Evolutionary conservation across 345 rosid genomes (phyloP).

Genomic region (Linum lewisii): DNA sequence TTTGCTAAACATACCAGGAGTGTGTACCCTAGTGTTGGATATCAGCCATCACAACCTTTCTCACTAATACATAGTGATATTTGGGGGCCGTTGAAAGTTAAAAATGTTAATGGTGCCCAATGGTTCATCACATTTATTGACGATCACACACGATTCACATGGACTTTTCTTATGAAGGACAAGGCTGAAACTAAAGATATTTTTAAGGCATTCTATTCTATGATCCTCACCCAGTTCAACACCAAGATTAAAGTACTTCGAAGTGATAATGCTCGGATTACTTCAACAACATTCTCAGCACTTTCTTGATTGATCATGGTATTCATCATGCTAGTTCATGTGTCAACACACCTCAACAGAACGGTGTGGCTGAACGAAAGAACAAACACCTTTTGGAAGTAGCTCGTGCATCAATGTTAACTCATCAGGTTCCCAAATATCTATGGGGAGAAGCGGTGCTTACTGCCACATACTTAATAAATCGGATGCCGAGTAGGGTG

Average conservation of each 20-base stretch:
- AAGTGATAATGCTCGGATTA: background rate
- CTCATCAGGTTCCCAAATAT: background rate
- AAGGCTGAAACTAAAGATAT: background rate
- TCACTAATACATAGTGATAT: background rate
- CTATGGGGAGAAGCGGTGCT: background rate
- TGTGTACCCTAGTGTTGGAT: background rate
- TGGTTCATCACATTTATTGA: conserved; percentile 1
- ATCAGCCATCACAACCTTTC: background rate
- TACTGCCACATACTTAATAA: background rate
- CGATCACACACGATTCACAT: conserved; percentile 3
- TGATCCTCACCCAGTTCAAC: conserved; percentile 4
- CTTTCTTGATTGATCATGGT: background rate
- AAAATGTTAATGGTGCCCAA: background rate
- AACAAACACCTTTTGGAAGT: background rate
- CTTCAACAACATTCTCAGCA: background rate
- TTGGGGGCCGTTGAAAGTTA: background rate
- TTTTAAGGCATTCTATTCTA: background rate
- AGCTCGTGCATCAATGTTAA: background rate
- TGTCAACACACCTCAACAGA: background rate
- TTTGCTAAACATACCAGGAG: background rate
- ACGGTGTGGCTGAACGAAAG: background rate
- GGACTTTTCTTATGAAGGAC: background rate
- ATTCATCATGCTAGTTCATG: background rate
- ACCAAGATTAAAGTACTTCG: background rate
- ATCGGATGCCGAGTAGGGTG: background rate